These are phyloP conservation scores for Pyrenochaeta sp. DNA, from an alignment of 2,329 filamentous ascomycete species.

Conservation along the genomic window DNA sequence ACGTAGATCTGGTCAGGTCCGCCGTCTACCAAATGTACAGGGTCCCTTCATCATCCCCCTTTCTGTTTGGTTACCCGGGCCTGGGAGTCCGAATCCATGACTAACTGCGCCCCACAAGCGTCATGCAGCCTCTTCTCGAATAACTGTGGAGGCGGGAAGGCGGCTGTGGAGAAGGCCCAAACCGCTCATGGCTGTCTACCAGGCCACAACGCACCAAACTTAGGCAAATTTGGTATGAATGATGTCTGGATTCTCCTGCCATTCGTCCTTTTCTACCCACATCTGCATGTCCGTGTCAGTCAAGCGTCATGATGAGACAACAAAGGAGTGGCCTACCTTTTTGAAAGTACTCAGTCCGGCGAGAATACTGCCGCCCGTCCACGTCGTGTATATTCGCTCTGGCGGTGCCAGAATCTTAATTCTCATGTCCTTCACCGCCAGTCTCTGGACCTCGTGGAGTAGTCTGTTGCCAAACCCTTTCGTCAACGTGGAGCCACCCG, in stretches of 20 bases:
- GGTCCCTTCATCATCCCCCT: conserved; percentile 15
- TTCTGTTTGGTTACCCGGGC: conserved; percentile 32
- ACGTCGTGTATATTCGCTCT: conserved; percentile 97
- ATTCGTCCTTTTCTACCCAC: conserved; percentile 99
- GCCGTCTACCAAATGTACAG: conserved; percentile 29
- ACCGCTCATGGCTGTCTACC: conserved; percentile 24
- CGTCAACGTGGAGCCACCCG: conserved; percentile 92
- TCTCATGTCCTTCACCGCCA: conserved; percentile 98
- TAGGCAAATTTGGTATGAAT: conserved; percentile 97
- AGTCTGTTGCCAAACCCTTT: conserved; percentile 96
- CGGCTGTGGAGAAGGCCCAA: conserved; percentile 36
- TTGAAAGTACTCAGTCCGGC: conserved; percentile 97
- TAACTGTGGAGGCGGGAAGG: conserved; percentile 43
- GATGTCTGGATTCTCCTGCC: conserved; percentile 99
- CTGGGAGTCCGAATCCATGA: conserved; percentile 43
- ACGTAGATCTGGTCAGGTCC: conserved; percentile 30
- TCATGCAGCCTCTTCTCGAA: conserved; percentile 37
- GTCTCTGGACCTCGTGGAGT: conserved; percentile 87
- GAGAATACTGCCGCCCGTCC: conserved; percentile 98
- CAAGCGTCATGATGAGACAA: conserved; percentile 13
- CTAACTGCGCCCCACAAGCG: conserved; percentile 43
- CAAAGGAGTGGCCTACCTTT: conserved; percentile 71
- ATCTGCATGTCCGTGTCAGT: conserved; percentile 69
- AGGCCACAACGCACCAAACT: conserved; percentile 22
- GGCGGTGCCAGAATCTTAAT: conserved; percentile 99